Evolutionary conservation across 83 land plant genomes (phyloP), one percentile per base, ranked within the genome.

Genomic region (Diphasiastrum complanatum): DNA sequence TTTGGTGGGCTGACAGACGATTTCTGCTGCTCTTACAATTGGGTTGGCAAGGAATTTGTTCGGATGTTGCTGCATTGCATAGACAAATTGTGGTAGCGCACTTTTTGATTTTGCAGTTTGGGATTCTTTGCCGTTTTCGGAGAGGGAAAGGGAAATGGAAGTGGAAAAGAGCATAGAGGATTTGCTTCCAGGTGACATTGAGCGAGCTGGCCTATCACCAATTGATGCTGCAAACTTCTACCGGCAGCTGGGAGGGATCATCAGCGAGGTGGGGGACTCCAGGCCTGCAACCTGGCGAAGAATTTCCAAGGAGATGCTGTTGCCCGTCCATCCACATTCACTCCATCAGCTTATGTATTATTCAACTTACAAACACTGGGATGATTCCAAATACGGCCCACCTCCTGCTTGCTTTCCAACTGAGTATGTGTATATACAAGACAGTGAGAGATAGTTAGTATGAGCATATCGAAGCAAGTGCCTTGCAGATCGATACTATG

Each of bases 271-370:
- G 12, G 16, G 43, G 43, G 16, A 8, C 16, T 40, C 12, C 12
- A 40, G 16, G 16, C 8, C 43, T 40, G 12, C 51, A 18, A 48
- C 23, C n/a, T 48, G 51, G 51, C n/a, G 18, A 18, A 6, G 4
- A 18, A 18, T 48, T 6, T 48, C 51, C 18, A 18, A 48, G 23
- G 23, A 18, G 6, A 5, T 48, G 6, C 51, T 48, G 23, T 4
- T 6, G 6, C 51, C 51, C 5, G 6, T 5, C 6, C 51, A 48
- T 48, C 51, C 51, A 18, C 51, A 48, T 18, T 4, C 51, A 48
- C 51, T 48, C 18, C 51, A 48, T 48, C 51, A 48, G 18, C 51
- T 48, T 18, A 48, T 48, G 51, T 48, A 48, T 18, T 48, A 48
- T 24, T 48, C 51, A 4, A 48, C 18, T 18, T 48, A 48, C 18